Percentiles rank a stretch among this genome's conserved stretches.
Evolutionary conservation across 106 monocot genomes (phyloP).

Genomic region (Gastrodia elata): DNA sequence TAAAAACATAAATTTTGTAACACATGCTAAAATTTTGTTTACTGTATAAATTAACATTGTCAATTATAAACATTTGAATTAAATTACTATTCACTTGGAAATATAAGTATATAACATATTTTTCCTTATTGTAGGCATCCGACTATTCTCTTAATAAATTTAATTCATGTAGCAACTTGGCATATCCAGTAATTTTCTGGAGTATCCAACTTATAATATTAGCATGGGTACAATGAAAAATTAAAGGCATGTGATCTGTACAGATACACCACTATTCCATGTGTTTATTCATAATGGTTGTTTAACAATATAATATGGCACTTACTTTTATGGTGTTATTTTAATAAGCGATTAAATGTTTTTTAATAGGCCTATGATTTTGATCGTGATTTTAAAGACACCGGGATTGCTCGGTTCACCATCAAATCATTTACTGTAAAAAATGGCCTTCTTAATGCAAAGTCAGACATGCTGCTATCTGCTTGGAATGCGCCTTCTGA

Average conservation of each 20-base stretch:
- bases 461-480: slow-evolving; percentile 69
- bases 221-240: neutral
- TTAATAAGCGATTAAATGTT: neutral
- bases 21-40: no score
- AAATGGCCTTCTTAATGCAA: slow-evolving; percentile 66
- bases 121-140: neutral
- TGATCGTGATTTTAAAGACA: slow-evolving; percentile 90
- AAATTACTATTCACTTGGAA: neutral
- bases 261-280: neutral
- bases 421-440: slow-evolving; percentile 67
- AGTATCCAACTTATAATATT: no score
- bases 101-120: neutral
- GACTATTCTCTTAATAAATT: neutral
- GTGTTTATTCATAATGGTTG: neutral
- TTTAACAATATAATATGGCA: neutral
- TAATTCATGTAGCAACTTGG: no score
- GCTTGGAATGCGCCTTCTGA: slow-evolving; percentile 88
- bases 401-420: slow-evolving; percentile 71
- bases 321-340: neutral
- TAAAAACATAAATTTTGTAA: no score
- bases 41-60: neutral
- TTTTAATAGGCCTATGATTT: slow-evolving; percentile 65
- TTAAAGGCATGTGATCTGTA: neutral
- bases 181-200: no score
- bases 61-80: neutral